Evolutionary conservation across 164 flowering plant genomes (phyloP).

Genomic region (Aristolochia californica): DNA sequence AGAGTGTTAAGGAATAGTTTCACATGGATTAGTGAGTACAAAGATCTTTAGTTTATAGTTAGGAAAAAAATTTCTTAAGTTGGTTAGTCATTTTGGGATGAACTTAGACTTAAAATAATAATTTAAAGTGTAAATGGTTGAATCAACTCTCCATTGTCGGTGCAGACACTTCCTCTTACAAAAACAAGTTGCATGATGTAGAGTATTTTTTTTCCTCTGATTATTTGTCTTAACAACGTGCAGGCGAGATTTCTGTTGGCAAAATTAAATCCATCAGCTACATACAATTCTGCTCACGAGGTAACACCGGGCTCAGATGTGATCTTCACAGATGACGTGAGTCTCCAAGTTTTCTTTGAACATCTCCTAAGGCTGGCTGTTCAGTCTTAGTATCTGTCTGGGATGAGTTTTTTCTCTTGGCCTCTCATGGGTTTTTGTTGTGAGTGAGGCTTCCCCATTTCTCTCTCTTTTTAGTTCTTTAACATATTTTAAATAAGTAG

Average conservation of each 20-base stretch:
- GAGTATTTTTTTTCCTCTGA: too few relatives aligned
- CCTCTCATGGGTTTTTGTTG: neutral
- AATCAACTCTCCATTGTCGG: too few relatives aligned
- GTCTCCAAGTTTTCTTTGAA: conserved; percentile 89
- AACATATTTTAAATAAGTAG: conserved; percentile 5
- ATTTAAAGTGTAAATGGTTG: too few relatives aligned
- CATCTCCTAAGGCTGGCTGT: conserved; percentile 94
- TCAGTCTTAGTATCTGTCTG: conserved; percentile 37
- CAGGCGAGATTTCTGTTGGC: conserved; percentile 92
- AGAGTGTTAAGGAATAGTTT: too few relatives aligned
- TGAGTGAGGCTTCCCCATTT: neutral
- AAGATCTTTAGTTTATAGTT: too few relatives aligned
- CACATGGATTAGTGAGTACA: too few relatives aligned
- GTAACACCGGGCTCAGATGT: conserved; percentile 76
- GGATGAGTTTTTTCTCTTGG: neutral
- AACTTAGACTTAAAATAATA: too few relatives aligned
- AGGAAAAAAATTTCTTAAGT: too few relatives aligned
- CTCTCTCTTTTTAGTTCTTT: neutral
- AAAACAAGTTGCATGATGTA: too few relatives aligned
- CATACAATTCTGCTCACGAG: conserved; percentile 64
- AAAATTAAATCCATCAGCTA: conserved; percentile 85
- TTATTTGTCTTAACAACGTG: neutral
- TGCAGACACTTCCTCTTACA: too few relatives aligned
- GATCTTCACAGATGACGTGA: conserved; percentile 92
- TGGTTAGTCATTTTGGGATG: too few relatives aligned